These are phyloP conservation scores for Aspergillus incahuasiensis DNA, from an alignment of 495 filamentous ascomycete species.

Conservation along the genomic window DNA sequence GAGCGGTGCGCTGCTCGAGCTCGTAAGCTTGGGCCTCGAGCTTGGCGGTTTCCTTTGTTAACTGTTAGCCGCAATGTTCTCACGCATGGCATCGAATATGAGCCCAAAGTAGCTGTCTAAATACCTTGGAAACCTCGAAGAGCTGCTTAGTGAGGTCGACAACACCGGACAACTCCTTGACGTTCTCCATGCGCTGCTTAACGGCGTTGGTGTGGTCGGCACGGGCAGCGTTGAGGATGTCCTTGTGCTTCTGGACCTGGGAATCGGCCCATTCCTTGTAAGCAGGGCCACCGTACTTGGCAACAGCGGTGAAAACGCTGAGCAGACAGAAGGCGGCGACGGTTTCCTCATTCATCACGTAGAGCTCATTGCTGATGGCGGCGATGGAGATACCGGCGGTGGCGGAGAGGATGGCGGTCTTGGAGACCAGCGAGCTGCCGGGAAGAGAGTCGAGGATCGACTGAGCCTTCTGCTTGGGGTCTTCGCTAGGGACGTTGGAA, in stretches of 20 bases:
- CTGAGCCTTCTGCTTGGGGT: constrained; percentile 91
- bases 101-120: neutral
- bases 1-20: constrained; percentile 88
- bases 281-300: constrained; percentile 85
- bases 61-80: constrained; percentile 14
- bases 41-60: constrained; percentile 83
- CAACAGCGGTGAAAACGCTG: constrained; percentile 82
- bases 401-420: constrained; percentile 93
- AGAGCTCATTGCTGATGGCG: constrained; percentile 98
- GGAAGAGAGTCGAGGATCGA: constrained; percentile 88
- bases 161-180: constrained; percentile 86
- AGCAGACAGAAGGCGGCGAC: constrained; percentile 85
- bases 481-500: constrained; percentile 73
- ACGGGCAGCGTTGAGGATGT: constrained; percentile 87
- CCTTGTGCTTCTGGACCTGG: constrained; percentile 82
- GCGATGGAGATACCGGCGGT: constrained; percentile 85
- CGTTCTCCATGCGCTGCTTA: constrained; percentile 85
- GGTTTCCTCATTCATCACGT: constrained; percentile 97
- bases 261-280: constrained; percentile 88
- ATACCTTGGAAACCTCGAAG: constrained; percentile 96
- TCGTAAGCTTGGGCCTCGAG: constrained; percentile 94
- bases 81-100: neutral
- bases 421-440: constrained; percentile 80
- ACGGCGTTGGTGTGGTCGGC: constrained; percentile 94
- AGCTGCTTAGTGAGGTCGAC: constrained; percentile 94